Conservation (phyloP, 2,329 filamentous ascomycete species). For the Ceratocystis destructans region DNA sequence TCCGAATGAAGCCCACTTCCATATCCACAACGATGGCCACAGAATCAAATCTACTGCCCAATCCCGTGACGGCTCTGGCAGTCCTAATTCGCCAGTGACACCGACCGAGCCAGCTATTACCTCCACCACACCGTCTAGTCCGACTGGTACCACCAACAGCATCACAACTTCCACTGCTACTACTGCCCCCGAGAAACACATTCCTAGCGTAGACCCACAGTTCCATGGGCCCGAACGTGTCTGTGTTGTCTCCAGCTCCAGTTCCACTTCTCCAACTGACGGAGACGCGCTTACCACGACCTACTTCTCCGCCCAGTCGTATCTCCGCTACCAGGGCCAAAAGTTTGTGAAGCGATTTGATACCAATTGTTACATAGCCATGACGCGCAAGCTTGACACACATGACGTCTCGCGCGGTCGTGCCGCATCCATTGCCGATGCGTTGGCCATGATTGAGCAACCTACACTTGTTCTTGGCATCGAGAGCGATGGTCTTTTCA, state of each 20-base stretch:
- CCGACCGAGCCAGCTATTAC: background rate
- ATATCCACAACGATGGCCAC: constrained; percentile 74
- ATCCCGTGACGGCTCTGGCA: constrained; percentile 36
- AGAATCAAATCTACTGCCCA: constrained; percentile 41
- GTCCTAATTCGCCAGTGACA: constrained; percentile 21
- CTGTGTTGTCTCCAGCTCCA: background rate
- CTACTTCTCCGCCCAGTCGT: constrained; percentile 98
- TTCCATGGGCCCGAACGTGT: constrained; percentile 42
- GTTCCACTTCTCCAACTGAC: constrained; percentile 31
- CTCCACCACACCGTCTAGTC: background rate
- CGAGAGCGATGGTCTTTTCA: constrained; percentile 90
- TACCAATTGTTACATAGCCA: constrained; percentile 97
- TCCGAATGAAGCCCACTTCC: constrained; percentile 59
- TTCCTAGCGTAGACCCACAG: constrained; percentile 45
- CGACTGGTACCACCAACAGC: constrained; percentile 23
- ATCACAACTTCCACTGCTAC: constrained; percentile 21
- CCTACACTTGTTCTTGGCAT: constrained; percentile 87
- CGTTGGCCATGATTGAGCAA: constrained; percentile 70
- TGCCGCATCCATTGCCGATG: constrained; percentile 52
- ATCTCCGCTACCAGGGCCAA: constrained; percentile 86
- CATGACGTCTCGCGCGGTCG: constrained; percentile 83
- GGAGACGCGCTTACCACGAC: constrained; percentile 49
- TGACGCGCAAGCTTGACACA: constrained; percentile 93
- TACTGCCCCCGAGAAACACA: constrained; percentile 22
- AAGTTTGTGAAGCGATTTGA: constrained; percentile 98